Conservation (phyloP, 139 green algal genomes). For the Chlorella sp. region DNA sequence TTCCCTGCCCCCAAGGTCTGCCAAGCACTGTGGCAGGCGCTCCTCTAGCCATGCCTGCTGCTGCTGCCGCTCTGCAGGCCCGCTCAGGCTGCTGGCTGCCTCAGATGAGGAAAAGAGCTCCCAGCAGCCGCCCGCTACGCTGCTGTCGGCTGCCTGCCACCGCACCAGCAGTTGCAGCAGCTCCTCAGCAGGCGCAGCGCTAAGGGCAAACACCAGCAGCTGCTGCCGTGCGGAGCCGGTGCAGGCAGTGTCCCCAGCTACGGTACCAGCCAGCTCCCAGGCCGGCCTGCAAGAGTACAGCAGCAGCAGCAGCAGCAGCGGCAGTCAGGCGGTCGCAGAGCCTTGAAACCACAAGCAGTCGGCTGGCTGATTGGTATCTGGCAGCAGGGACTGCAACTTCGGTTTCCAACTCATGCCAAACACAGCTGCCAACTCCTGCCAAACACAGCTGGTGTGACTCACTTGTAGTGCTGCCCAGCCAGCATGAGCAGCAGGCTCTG, state of each 20-base stretch:
- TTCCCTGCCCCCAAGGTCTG: background rate
- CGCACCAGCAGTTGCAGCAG: conserved; percentile 12
- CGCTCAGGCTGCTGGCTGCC: background rate
- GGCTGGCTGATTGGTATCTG: too few species aligned
- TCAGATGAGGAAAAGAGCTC: background rate
- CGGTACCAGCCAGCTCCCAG: conserved; percentile 1
- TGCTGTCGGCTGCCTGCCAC: conserved; percentile 12
- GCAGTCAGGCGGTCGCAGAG: too few species aligned
- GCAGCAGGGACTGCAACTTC: too few species aligned
- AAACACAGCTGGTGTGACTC: too few species aligned
- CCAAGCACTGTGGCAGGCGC: background rate
- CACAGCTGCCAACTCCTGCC: background rate
- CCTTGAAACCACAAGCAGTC: too few species aligned
- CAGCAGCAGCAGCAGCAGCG: background rate
- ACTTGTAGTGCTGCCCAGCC: conserved; percentile 6
- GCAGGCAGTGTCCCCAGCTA: background rate
- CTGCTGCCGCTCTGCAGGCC: background rate
- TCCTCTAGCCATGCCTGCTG: conserved; percentile 15
- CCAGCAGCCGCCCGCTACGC: background rate
- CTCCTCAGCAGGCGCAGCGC: background rate
- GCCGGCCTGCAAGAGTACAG: conserved; percentile 5
- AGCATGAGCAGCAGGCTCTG: conserved; percentile 5
- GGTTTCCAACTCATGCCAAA: too few species aligned
- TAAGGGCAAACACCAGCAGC: conserved; percentile 13
- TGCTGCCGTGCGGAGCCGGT: background rate